Evolutionary conservation across 176 grass and related monocot species (phyloP).

Genomic region (Hordeum marinum): DNA sequence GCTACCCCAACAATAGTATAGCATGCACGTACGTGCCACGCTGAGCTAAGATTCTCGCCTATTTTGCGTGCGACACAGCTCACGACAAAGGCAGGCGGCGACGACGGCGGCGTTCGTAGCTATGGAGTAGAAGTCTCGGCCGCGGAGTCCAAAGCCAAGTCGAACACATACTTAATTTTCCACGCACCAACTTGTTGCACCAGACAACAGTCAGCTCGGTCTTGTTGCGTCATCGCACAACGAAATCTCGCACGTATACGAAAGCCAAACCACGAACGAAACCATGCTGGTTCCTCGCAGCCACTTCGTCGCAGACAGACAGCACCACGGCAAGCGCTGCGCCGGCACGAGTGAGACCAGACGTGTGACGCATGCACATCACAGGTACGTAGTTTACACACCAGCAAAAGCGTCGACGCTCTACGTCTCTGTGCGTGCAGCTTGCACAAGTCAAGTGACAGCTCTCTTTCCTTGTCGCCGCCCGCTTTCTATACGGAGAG

Average conservation of each 20-base stretch:
- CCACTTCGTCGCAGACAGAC: not conserved
- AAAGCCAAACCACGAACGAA: not conserved
- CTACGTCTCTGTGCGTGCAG: not conserved
- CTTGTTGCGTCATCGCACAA: not conserved
- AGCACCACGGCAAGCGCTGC: not conserved
- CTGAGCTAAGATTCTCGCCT: not conserved
- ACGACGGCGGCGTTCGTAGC: not conserved
- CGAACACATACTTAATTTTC: not conserved
- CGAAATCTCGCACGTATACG: not conserved
- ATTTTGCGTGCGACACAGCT: not conserved
- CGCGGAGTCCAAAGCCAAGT: constrained; percentile 19
- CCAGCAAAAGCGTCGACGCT: not conserved
- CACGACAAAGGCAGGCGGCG: not conserved
- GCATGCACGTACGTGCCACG: not conserved
- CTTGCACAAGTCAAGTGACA: not conserved
- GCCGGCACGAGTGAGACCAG: not conserved
- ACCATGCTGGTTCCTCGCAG: not conserved
- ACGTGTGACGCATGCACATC: not conserved
- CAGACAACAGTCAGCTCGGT: not conserved
- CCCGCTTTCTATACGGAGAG: not conserved
- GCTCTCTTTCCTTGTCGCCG: not conserved
- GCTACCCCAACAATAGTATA: not conserved
- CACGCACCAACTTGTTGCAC: not conserved
- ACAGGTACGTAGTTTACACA: not conserved
- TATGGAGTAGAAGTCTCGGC: not conserved